A percentile compares a stretch with the other conserved stretches of the same genome.
phyloP scores from a whole-genome alignment of 495 filamentous ascomycete genomes.

The Hypoxylon lienhwacheense region DNA sequence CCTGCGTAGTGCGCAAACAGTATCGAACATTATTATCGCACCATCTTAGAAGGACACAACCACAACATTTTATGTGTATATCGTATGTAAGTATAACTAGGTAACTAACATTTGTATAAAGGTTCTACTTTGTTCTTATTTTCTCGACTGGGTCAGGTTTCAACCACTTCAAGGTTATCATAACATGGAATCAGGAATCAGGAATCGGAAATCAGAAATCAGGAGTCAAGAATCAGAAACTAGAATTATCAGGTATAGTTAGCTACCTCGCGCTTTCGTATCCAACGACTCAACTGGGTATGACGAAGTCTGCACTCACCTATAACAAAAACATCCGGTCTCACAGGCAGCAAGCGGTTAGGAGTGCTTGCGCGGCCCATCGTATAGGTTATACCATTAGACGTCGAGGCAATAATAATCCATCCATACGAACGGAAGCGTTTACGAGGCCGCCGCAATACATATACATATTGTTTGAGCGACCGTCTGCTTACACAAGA shows the following conservation, averaged over 20 bases:
- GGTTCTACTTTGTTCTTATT: too few relatives aligned
- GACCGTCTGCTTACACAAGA: constrained; percentile 11
- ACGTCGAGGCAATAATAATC: constrained; percentile 20
- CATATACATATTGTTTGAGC: too few relatives aligned
- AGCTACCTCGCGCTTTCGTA: constrained; percentile 27
- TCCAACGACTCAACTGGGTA: constrained; percentile 23
- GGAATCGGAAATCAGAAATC: too few relatives aligned
- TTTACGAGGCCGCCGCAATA: constrained; percentile 25
- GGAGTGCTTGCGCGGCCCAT: constrained; percentile 14
- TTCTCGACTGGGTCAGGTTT: too few relatives aligned
- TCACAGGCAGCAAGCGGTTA: constrained; percentile 24
- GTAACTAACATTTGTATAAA: too few relatives aligned
- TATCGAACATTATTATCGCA: too few relatives aligned
- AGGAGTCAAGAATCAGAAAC: too few relatives aligned
- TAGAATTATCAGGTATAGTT: constrained; percentile 5
- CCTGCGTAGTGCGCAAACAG: not conserved
- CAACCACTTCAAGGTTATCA: too few relatives aligned
- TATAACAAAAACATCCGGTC: constrained; percentile 24
- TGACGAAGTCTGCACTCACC: constrained; percentile 22
- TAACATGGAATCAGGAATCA: too few relatives aligned
- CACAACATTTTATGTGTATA: not conserved
- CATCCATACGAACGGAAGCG: constrained; percentile 28
- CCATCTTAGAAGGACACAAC: too few relatives aligned
- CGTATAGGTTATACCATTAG: constrained; percentile 25
- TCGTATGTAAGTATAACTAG: not conserved